Evolutionary conservation across 73 alveolate genomes (phyloP).

Genomic region (Stentor roeselii): DNA sequence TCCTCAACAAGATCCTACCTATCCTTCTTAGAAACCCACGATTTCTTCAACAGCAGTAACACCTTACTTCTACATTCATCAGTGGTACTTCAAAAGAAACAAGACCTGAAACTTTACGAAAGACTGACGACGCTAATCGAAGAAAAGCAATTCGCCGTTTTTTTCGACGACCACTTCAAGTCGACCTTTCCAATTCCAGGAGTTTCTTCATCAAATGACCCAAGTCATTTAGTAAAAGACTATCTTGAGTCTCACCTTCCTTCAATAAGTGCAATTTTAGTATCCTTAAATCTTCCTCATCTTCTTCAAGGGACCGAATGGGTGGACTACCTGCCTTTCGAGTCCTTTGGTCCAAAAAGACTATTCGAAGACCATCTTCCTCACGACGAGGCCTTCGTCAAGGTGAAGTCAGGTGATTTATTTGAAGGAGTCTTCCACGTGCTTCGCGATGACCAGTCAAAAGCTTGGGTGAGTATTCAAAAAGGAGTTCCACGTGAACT

Average conservation of each 20-base stretch:
- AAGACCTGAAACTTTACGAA: background rate
- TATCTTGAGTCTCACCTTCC: background rate
- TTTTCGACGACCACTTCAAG: background rate
- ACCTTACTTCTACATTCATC: slow-evolving; percentile 1
- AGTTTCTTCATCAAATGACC: background rate
- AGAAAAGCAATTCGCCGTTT: slow-evolving; percentile 9
- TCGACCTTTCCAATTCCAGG: background rate
- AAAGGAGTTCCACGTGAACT: slow-evolving; percentile 5
- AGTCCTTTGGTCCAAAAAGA: background rate
- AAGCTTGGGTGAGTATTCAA: background rate
- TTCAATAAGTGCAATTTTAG: background rate
- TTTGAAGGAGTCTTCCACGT: slow-evolving; percentile 20
- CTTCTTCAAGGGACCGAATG: background rate
- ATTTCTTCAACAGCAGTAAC: background rate
- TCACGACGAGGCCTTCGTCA: background rate
- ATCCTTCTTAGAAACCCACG: background rate
- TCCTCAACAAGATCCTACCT: background rate
- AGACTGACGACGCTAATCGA: background rate
- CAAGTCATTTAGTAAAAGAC: background rate
- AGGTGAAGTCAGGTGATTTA: background rate
- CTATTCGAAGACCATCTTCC: background rate
- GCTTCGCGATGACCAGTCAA: background rate
- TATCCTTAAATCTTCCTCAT: background rate
- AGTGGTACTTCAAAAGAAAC: background rate
- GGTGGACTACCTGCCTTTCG: background rate